These are phyloP conservation scores for Geosmithia putterillii DNA, from an alignment of 2,329 filamentous ascomycete genomes.

Conservation along the genomic window DNA sequence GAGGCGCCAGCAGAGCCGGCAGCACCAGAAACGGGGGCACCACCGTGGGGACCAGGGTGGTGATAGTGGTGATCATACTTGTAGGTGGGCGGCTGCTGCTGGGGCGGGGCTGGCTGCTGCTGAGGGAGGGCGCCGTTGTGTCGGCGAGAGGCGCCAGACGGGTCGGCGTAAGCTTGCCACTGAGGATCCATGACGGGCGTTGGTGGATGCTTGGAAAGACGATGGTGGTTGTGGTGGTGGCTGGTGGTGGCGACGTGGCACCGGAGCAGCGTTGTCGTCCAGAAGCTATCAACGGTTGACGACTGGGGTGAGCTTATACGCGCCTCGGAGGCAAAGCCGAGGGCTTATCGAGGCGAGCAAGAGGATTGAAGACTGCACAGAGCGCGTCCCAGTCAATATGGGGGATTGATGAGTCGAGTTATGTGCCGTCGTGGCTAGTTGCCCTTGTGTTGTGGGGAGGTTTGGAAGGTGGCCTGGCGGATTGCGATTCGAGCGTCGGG, in stretches of 20 bases:
- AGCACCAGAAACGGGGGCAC: slow-evolving; percentile 15
- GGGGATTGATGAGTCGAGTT: background rate
- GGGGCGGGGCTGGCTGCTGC: slow-evolving; percentile 15
- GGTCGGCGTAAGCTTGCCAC: slow-evolving; percentile 50
- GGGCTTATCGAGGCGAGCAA: background rate
- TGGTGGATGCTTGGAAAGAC: background rate
- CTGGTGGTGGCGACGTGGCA: background rate
- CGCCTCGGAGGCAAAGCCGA: background rate
- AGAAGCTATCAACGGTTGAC: background rate
- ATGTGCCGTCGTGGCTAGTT: background rate
- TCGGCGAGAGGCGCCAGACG: slow-evolving; percentile 49
- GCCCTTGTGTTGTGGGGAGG: background rate
- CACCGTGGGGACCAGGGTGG: slow-evolving; percentile 23
- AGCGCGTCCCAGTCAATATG: background rate
- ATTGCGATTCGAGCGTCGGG: background rate
- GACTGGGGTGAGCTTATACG: background rate
- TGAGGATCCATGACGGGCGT: slow-evolving; percentile 31
- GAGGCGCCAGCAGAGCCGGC: slow-evolving; percentile 27
- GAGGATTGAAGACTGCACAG: background rate
- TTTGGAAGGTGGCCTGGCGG: background rate
- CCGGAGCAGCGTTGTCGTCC: background rate
- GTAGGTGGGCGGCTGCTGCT: slow-evolving; percentile 35
- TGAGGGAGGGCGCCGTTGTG: slow-evolving; percentile 39
- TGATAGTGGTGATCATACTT: slow-evolving; percentile 60
- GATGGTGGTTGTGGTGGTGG: background rate